phyloP scores from a whole-genome alignment of 345 rosid genomes.

The Eucalyptus erythrocorys region DNA sequence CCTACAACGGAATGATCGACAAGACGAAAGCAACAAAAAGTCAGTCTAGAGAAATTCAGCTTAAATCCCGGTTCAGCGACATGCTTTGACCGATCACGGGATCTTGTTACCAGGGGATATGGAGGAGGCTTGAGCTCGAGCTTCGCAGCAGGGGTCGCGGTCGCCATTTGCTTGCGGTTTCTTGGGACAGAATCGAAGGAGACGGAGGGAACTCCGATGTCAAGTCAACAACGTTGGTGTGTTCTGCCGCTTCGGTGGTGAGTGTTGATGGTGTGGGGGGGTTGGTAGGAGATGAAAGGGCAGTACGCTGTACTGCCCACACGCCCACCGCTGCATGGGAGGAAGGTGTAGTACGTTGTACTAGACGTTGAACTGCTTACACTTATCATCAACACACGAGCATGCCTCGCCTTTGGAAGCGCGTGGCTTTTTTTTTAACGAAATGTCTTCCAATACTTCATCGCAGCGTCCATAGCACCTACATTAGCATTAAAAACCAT shows the following conservation, averaged over 20 bases:
- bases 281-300: background rate
- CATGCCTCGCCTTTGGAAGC: background rate
- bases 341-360: background rate
- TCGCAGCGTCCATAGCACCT: background rate
- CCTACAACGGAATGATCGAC: constrained; percentile 11
- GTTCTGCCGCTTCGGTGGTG: background rate
- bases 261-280: background rate
- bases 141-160: background rate
- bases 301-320: background rate
- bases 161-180: background rate
- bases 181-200: background rate
- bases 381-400: background rate
- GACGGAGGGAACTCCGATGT: background rate
- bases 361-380: background rate
- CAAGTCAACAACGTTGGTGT: background rate
- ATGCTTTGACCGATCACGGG: background rate
- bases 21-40: background rate
- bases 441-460: background rate
- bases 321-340: background rate
- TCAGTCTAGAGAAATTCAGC: background rate
- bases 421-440: background rate
- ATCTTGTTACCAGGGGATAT: background rate
- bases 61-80: background rate
- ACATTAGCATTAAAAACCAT: background rate
- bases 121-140: background rate